Base-by-base conservation (phyloP, 2,329 filamentous ascomycete species). In the Fusarium xylarioides region DNA sequence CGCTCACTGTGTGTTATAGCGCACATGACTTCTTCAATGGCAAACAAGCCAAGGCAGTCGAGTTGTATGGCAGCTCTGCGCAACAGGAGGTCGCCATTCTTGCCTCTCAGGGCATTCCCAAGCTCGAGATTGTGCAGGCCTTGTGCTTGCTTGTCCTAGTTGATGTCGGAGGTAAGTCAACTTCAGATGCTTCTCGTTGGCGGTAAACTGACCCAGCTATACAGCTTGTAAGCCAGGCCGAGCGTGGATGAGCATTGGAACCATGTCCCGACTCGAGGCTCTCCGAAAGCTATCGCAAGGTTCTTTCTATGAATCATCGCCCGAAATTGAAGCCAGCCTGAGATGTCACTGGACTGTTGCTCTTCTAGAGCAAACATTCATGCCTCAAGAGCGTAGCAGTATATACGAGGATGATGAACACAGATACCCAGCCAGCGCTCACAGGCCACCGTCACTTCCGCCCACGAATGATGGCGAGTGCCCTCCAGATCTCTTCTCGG, bases 231-330 rank as follows among this genome's bases (percentile, higher is more conserved):
- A 61, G 2, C 63, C 64, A 37, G 63, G 63, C 2, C 40, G 30
- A 14, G 64, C 64, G 1, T 67, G 64, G 64, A 67, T 67, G 64
- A 67, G 44, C 1, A 67, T 67, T 5, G 64, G 64, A 18, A 67
- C 63, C 4, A 57, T 67, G 18, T 67, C 64, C 11, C 23, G 53
- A 0, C 54, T 67, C 2, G 64, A 67, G 18, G 53, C 50, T 28
- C 15, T 67, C 0, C 64, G 64, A 8, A 66, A 47, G 2, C 4
- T 67, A 19, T 67, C 64, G 1, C 64, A 61, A 0, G 26, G 19
- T 7, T 7, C 40, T 8, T 34, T 37, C 1, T 21, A 34, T 4
- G 46, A 42, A 4, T 14, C 63, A 11, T 47, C 54, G 1, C 4
- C 38, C 0, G 53, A 61, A 0, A 23, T 21, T 3, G 64, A 67